Evolutionary conservation across 805 yeast species (phyloP), one percentile per base, ranked within the genome.

Genomic region (Teunomyces stri): DNA sequence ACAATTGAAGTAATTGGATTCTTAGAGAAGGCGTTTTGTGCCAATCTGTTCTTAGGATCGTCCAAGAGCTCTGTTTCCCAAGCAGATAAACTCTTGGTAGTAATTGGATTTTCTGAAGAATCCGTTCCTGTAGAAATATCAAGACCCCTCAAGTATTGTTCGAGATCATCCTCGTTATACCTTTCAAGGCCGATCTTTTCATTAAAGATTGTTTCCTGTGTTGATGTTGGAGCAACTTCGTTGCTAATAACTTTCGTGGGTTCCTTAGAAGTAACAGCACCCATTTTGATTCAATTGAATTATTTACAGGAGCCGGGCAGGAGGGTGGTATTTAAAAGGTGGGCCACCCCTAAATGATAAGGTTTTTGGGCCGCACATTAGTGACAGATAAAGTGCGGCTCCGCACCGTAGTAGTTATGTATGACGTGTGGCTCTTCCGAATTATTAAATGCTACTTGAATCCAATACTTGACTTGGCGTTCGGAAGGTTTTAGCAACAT

Each of bases 11-110:
- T 64, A 56, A 80, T 72, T 38, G 70, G 69, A 47, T 75, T 74
- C 18, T 74, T 74, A 2, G 81, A 72, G 55, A 81, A 68, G 1
- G 84, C 82, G 52, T 76, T 77, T 52, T 80, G 75, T 5, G 82
- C 81, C 47, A 81, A 64, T 47, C 62, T 59, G 58, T 80, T 80
- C 57, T 80, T 79, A 5, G 77, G 73, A 52, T 76, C 77, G 3
- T 74, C 49, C 6, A 68, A 52, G 43, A 81, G 65, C 1, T 68
- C 69, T 1, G 62, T 47, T 52, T 79, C 77, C 85, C 85, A 81
- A 3, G 50, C 22, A 13, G 46, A 20, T 29, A 51, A 48, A 1
- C 51, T 36, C 3, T 44, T 44, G 10, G 33, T 20, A 15, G 28
- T 44, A 33, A 48, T 60, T 12, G 79, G 55, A 36, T 58, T 55